Conservation (phyloP, 805 yeast genomes). For the Wickerhamiella cacticola region DNA sequence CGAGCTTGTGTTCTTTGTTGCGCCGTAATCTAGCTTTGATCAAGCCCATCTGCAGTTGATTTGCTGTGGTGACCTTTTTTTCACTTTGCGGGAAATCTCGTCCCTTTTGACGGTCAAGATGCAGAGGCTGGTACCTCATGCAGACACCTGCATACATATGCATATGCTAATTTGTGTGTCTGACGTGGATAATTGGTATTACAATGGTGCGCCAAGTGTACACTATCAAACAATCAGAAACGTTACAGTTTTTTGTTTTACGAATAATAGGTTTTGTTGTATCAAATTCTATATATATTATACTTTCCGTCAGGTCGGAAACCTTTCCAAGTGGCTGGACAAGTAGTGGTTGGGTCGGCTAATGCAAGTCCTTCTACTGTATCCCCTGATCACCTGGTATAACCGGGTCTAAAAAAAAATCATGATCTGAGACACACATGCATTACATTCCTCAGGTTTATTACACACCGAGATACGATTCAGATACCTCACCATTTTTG, state of each 20-base stretch:
- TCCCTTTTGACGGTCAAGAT: slow-evolving; percentile 1
- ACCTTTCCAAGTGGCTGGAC: not conserved
- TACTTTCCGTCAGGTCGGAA: not conserved
- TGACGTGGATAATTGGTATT: slow-evolving; percentile 1
- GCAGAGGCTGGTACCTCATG: slow-evolving; percentile 11
- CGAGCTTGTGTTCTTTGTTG: not conserved
- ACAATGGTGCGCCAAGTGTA: not conserved
- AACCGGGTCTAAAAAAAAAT: not conserved
- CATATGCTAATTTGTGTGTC: slow-evolving; percentile 3
- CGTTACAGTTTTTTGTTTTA: no score
- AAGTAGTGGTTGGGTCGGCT: not conserved
- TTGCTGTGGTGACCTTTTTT: not conserved
- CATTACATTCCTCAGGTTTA: not conserved
- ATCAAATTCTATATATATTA: no score
- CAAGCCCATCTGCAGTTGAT: not conserved
- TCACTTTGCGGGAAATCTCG: not conserved
- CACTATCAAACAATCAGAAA: no score
- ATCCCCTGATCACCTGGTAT: not conserved
- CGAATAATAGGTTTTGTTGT: not conserved
- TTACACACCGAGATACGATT: no score
- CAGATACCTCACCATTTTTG: no score
- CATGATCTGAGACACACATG: not conserved
- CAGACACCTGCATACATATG: slow-evolving; percentile 4
- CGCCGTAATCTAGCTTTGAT: slow-evolving; percentile 8
- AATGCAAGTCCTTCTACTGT: no score